phyloP scores from a whole-genome alignment of 371 early-diverging fungal species.

The Encephalitozoon romaleae region DNA sequence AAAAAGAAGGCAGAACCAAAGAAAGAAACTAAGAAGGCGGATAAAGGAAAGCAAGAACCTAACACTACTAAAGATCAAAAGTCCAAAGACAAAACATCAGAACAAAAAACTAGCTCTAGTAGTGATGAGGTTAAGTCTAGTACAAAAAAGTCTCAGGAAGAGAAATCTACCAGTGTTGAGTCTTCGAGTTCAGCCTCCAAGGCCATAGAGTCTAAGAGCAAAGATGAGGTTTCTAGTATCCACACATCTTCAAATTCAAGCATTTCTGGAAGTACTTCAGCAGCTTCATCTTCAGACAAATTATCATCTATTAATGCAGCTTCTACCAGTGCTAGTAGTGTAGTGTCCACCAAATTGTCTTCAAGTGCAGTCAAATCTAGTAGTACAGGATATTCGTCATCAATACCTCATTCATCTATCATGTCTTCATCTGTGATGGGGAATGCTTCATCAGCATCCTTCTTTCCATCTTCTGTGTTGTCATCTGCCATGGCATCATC shows the following conservation, averaged over 20 bases:
- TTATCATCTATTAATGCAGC: background rate
- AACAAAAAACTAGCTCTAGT: background rate
- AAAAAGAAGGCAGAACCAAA: background rate
- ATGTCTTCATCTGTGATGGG: background rate
- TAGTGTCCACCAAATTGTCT: background rate
- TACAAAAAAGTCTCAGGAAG: background rate
- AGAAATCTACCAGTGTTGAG: background rate
- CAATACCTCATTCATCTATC: background rate
- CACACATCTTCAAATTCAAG: background rate
- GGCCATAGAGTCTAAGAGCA: background rate
- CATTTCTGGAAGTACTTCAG: background rate
- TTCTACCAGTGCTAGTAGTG: background rate
- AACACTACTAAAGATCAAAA: background rate
- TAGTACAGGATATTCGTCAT: background rate
- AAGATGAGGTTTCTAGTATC: background rate
- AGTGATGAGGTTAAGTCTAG: background rate
- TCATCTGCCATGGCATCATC: background rate
- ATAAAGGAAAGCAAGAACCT: background rate
- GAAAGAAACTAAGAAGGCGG: background rate
- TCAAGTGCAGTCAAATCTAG: background rate
- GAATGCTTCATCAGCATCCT: background rate
- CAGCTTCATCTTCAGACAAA: background rate
- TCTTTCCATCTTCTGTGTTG: background rate
- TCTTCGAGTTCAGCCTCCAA: background rate
- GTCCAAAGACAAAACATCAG: background rate